Conservation (phyloP, 1,139 yeast genomes). For the Meyerozyma sp. region DNA sequence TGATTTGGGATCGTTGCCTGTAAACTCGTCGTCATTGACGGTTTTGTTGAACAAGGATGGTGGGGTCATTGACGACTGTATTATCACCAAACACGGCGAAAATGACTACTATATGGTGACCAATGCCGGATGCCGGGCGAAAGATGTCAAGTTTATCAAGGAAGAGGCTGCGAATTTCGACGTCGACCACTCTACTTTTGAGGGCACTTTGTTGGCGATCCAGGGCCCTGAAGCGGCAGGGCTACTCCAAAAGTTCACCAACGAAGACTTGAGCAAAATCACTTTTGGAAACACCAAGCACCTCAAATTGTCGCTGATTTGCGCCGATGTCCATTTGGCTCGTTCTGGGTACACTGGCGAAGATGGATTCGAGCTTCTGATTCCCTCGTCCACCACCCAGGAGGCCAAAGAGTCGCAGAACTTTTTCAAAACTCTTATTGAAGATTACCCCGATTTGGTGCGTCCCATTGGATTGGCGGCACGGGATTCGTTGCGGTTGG, state of each 20-base stretch:
- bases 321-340: slow-evolving; percentile 59
- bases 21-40: slow-evolving; percentile 66
- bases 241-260: slow-evolving; percentile 60
- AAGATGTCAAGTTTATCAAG: slow-evolving; percentile 64
- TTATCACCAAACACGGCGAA: slow-evolving; percentile 80
- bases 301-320: slow-evolving; percentile 41
- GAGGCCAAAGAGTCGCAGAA: slow-evolving; percentile 45
- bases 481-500: slow-evolving; percentile 88
- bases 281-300: slow-evolving; percentile 71
- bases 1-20: slow-evolving; percentile 54
- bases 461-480: slow-evolving; percentile 95
- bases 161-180: slow-evolving; percentile 43
- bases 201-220: slow-evolving; percentile 77
- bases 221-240: slow-evolving; percentile 85
- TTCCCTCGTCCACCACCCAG: slow-evolving; percentile 48
- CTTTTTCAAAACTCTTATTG: slow-evolving; percentile 59
- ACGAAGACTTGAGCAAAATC: slow-evolving; percentile 51
- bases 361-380: slow-evolving; percentile 92
- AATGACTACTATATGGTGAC: slow-evolving; percentile 86
- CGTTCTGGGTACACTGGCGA: slow-evolving; percentile 98
- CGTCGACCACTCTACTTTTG: slow-evolving; percentile 59
- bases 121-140: slow-evolving; percentile 90
- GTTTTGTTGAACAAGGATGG: slow-evolving; percentile 71
- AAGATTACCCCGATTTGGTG: slow-evolving; percentile 50
- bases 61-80: slow-evolving; percentile 90